phyloP scores from a whole-genome alignment of 306 rosid genomes.

The Vigna nakashimae region DNA sequence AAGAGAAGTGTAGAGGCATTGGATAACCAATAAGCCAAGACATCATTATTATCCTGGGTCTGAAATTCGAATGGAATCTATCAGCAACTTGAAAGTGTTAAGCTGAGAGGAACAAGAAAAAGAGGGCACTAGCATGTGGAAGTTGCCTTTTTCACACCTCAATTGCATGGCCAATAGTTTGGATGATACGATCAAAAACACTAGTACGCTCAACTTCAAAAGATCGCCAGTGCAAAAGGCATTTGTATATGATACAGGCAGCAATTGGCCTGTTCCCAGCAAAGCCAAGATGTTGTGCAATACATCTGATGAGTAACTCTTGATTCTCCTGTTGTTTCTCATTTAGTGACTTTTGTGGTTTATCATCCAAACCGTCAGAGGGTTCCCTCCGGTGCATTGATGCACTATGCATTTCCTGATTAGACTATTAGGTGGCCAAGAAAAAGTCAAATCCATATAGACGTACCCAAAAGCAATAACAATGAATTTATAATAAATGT shows the following conservation, averaged over 20 bases:
- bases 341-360: constrained; percentile 58
- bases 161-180: constrained; percentile 59
- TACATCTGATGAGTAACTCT: constrained; percentile 62
- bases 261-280: constrained; percentile 62
- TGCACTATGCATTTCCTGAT: constrained; percentile 68
- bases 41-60: constrained; percentile 68
- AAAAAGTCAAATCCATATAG: constrained; percentile 43
- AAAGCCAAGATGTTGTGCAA: constrained; percentile 63
- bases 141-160: constrained; percentile 56
- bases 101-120: constrained; percentile 22
- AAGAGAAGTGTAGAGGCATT: constrained; percentile 66
- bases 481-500: constrained; percentile 35
- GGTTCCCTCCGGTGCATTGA: constrained; percentile 68
- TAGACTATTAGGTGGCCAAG: constrained; percentile 45
- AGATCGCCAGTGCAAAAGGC: constrained; percentile 69
- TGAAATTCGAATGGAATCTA: constrained; percentile 48
- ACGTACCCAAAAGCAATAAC: constrained; percentile 34
- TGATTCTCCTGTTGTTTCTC: constrained; percentile 69
- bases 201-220: constrained; percentile 68
- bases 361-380: constrained; percentile 54
- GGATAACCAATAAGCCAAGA: constrained; percentile 68
- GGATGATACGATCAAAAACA: constrained; percentile 63
- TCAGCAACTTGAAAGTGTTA: constrained; percentile 39
- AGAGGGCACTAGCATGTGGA: constrained; percentile 30
- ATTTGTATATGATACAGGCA: constrained; percentile 64